A percentile compares a stretch with the other conserved stretches of the same genome.
These are phyloP conservation scores for Penicillium sp. DNA, from an alignment of 2,329 filamentous ascomycete genomes.

Conservation along the genomic window DNA sequence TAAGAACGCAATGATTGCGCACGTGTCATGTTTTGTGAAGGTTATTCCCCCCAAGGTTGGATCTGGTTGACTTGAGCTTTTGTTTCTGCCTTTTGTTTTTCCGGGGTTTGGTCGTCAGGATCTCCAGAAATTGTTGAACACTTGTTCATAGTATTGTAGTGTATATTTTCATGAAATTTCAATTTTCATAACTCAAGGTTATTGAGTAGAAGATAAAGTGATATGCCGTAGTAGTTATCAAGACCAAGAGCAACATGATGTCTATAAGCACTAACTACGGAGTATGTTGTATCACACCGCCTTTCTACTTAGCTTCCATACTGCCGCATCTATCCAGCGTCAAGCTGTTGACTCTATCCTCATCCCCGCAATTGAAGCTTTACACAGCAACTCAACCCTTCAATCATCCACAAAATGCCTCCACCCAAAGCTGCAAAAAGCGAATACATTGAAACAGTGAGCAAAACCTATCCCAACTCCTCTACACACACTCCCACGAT, in stretches of 20 bases:
- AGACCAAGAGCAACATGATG: neutral
- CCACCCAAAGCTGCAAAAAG: conserved; percentile 73
- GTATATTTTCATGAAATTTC: conserved; percentile 13
- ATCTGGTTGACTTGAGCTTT: conserved; percentile 14
- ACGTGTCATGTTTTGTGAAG: neutral
- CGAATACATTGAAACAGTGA: conserved; percentile 95
- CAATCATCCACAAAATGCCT: conserved; percentile 57
- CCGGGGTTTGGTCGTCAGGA: conserved; percentile 16
- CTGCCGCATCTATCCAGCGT: conserved; percentile 2
- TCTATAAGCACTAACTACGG: too few relatives aligned
- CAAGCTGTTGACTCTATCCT: neutral
- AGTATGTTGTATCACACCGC: neutral
- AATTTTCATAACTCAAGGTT: too few relatives aligned
- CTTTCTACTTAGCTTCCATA: neutral
- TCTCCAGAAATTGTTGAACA: conserved; percentile 24
- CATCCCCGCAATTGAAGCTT: neutral
- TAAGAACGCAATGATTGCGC: neutral
- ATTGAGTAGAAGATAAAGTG: too few relatives aligned
- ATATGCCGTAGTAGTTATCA: too few relatives aligned
- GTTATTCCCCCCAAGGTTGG: conserved; percentile 3
- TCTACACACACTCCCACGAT: neutral
- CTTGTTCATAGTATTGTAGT: conserved; percentile 17
- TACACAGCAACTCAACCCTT: neutral
- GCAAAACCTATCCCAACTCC: too few relatives aligned
- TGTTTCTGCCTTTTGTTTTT: conserved; percentile 16